phyloP scores from a whole-genome alignment of 2,329 filamentous ascomycete species.

The Colletotrichum truncatum region DNA sequence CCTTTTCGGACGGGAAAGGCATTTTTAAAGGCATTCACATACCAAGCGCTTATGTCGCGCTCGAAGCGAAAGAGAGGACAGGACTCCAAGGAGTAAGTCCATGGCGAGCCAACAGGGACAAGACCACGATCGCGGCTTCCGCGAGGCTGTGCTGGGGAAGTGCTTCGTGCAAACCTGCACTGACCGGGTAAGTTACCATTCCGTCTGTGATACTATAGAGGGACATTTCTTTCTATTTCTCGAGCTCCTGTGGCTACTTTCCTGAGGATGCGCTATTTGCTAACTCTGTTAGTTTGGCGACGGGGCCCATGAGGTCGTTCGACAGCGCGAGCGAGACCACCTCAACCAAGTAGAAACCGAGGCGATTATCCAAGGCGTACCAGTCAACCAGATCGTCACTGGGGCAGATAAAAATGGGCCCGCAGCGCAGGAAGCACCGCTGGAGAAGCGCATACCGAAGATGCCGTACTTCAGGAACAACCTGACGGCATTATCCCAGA shows the following conservation, averaged over 20 bases:
- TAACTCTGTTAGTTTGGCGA: slow-evolving; percentile 45
- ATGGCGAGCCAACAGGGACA: slow-evolving; percentile 24
- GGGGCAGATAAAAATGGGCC: not conserved
- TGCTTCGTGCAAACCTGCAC: slow-evolving; percentile 47
- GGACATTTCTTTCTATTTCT: not conserved
- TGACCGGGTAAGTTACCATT: slow-evolving; percentile 43
- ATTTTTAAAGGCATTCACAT: not conserved
- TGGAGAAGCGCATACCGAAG: slow-evolving; percentile 32
- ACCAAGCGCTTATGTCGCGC: slow-evolving; percentile 26
- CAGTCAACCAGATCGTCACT: slow-evolving; percentile 19
- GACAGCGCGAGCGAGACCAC: slow-evolving; percentile 44
- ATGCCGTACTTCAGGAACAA: slow-evolving; percentile 59
- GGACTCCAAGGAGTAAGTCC: slow-evolving; percentile 27
- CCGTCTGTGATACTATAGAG: no score
- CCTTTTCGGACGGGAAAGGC: not conserved
- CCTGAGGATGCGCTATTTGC: not conserved
- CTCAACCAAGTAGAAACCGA: slow-evolving; percentile 32
- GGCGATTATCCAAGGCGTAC: slow-evolving; percentile 18
- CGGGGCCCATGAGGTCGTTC: slow-evolving; percentile 42
- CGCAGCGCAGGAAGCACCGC: not conserved
- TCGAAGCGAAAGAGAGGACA: slow-evolving; percentile 20
- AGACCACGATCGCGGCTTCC: slow-evolving; percentile 27
- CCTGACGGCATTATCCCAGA: slow-evolving; percentile 66
- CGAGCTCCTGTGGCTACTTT: not conserved
- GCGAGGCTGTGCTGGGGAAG: slow-evolving; percentile 42